Conservation (phyloP, 352 stramenopile species). For the Phytophthora syringae region DNA sequence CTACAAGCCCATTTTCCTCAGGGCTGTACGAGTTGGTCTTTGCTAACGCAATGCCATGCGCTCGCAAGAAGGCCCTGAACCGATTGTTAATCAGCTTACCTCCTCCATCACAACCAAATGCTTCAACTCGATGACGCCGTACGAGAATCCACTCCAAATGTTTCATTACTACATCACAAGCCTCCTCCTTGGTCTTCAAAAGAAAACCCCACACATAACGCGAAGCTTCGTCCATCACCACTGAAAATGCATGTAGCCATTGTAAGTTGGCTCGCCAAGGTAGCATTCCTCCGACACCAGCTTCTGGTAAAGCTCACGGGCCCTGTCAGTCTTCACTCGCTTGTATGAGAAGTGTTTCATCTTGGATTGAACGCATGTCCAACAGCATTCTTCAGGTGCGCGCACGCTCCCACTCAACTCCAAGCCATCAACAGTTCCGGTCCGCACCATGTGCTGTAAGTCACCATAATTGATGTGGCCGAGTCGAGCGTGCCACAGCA, state of each 20-base stretch:
- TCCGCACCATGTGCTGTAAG: background rate
- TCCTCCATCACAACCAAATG: constrained; percentile 6
- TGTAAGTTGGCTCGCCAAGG: constrained; percentile 1
- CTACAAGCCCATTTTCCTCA: background rate
- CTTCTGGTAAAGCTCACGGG: background rate
- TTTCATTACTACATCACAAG: constrained; percentile 2
- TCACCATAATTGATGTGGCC: background rate
- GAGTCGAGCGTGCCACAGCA: background rate
- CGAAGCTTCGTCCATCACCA: constrained; percentile 3
- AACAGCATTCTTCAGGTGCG: background rate
- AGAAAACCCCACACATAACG: background rate
- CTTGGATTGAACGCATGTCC: constrained; percentile 9
- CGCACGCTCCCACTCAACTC: background rate
- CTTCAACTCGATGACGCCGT: background rate
- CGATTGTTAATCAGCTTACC: background rate
- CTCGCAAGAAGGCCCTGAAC: background rate
- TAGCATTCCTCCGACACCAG: background rate
- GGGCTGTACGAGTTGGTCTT: background rate
- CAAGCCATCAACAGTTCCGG: background rate
- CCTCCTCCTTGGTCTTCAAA: constrained; percentile 5
- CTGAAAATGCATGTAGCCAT: constrained; percentile 4
- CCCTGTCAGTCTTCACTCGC: background rate
- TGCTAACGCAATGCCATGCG: background rate
- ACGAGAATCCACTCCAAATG: constrained; percentile 7
- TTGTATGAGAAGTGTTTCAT: constrained; percentile 5